These are phyloP conservation scores for Colletotrichum incanum DNA, from an alignment of 2,329 filamentous ascomycete species.

Conservation along the genomic window DNA sequence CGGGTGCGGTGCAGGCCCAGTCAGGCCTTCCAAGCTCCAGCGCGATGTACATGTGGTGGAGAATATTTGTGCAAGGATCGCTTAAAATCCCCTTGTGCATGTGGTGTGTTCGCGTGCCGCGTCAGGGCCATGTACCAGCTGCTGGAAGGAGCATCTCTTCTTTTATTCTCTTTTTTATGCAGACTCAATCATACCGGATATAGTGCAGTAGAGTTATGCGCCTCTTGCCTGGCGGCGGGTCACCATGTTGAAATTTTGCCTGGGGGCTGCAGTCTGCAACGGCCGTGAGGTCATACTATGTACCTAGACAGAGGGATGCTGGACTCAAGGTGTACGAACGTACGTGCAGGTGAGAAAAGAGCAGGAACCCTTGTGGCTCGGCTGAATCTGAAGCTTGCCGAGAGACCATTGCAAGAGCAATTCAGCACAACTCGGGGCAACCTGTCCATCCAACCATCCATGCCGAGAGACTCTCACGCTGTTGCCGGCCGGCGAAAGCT, in stretches of 20 bases:
- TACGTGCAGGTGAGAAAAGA: background rate
- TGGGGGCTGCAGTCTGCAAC: background rate
- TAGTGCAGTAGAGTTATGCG: background rate
- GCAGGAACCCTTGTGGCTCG: constrained; percentile 3
- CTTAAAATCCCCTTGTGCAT: constrained; percentile 5
- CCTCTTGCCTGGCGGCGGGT: background rate
- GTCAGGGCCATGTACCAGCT: constrained; percentile 5
- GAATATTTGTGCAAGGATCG: constrained; percentile 18
- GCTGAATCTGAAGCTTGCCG: constrained; percentile 14
- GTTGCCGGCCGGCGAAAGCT: constrained; percentile 25
- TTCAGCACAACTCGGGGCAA: constrained; percentile 16
- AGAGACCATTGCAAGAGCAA: background rate
- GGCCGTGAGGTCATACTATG: constrained; percentile 5
- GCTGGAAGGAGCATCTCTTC: background rate
- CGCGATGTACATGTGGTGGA: constrained; percentile 7
- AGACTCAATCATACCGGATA: background rate
- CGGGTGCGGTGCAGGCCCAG: constrained; percentile 1
- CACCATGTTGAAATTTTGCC: background rate
- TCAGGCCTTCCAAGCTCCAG: background rate
- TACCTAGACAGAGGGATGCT: background rate
- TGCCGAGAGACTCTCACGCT: background rate
- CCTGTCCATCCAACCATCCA: constrained; percentile 3
- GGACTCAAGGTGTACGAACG: background rate
- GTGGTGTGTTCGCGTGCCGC: constrained; percentile 17
- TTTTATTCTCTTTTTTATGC: constrained; percentile 2